phyloP scores from a whole-genome alignment of 768 basidiomycete species.

The Kwoniella bestiolae region DNA sequence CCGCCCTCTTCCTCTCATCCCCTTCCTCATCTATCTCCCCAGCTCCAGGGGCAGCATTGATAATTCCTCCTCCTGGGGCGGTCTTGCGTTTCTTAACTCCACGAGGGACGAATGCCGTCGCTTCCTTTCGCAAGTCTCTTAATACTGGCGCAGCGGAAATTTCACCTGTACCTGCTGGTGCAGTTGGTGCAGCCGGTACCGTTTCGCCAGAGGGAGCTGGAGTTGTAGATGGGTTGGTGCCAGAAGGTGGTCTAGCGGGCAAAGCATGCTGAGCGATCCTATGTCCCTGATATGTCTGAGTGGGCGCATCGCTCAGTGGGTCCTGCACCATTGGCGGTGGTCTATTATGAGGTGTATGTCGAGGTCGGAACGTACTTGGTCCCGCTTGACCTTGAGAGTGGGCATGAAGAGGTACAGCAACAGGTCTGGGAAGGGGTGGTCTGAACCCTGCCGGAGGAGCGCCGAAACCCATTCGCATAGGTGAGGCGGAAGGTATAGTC shows the following conservation, averaged over 20 bases:
- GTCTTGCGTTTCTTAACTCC: conserved; percentile 75
- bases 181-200: conserved; percentile 57
- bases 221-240: background rate
- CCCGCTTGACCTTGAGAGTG: conserved; percentile 29
- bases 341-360: conserved; percentile 36
- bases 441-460: conserved; percentile 11
- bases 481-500: conserved; percentile 17
- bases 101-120: conserved; percentile 85
- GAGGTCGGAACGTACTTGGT: conserved; percentile 40
- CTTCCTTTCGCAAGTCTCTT: conserved; percentile 92
- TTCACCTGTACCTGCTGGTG: conserved; percentile 62
- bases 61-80: conserved; percentile 14
- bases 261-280: conserved; percentile 60
- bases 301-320: conserved; percentile 73
- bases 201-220: conserved; percentile 34
- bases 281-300: conserved; percentile 78
- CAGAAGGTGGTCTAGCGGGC: conserved; percentile 37
- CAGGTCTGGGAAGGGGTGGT: conserved; percentile 7
- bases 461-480: conserved; percentile 18
- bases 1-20: conserved; percentile 29
- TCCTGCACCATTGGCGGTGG: conserved; percentile 62
- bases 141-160: conserved; percentile 84
- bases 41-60: conserved; percentile 51
- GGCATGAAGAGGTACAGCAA: conserved; percentile 17
- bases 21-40: conserved; percentile 44